A percentile compares a stretch with the other conserved stretches of the same genome.
Conservation (phyloP, 441 rosid species). For the Bocquillonia castaneifolia region DNA sequence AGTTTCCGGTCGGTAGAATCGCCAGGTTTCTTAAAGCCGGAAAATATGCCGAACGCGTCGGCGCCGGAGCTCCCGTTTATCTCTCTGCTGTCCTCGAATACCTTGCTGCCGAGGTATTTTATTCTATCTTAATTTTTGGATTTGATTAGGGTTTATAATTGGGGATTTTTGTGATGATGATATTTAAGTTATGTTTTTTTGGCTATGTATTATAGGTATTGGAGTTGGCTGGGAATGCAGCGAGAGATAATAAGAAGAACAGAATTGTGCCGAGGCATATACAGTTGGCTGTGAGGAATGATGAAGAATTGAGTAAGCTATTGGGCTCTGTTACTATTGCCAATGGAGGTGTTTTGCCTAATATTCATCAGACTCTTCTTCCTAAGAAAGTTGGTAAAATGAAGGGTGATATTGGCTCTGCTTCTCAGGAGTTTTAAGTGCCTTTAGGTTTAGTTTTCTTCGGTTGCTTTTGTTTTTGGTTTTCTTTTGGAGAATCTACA, state of each 20-base stretch:
- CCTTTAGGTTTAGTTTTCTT: neutral
- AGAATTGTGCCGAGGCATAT: slow-evolving; percentile 72
- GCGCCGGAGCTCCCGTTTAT: slow-evolving; percentile 76
- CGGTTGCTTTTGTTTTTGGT: neutral
- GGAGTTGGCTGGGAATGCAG: slow-evolving; percentile 80
- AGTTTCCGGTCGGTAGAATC: slow-evolving; percentile 79
- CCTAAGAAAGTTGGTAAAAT: slow-evolving; percentile 53
- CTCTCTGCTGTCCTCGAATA: slow-evolving; percentile 82
- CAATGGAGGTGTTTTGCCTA: slow-evolving; percentile 76
- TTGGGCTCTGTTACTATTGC: slow-evolving; percentile 72
- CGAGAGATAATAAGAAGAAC: slow-evolving; percentile 76
- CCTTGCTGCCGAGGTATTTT: slow-evolving; percentile 70
- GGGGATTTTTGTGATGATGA: neutral
- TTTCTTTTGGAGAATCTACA: neutral
- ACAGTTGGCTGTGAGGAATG: slow-evolving; percentile 75
- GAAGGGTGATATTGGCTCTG: slow-evolving; percentile 72
- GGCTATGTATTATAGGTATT: slow-evolving; percentile 37
- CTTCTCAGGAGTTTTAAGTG: slow-evolving; percentile 64
- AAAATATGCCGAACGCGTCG: too few relatives aligned
- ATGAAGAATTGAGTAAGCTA: slow-evolving; percentile 71
- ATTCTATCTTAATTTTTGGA: neutral
- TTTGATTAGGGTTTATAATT: too few relatives aligned
- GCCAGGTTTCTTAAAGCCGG: slow-evolving; percentile 71
- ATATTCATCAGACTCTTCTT: slow-evolving; percentile 61
- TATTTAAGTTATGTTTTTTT: too few relatives aligned